Evolutionary conservation across 2,329 filamentous ascomycete genomes (phyloP), one percentile per base, ranked within the genome.

Genomic region (Penicillium fuscoglaucum): DNA sequence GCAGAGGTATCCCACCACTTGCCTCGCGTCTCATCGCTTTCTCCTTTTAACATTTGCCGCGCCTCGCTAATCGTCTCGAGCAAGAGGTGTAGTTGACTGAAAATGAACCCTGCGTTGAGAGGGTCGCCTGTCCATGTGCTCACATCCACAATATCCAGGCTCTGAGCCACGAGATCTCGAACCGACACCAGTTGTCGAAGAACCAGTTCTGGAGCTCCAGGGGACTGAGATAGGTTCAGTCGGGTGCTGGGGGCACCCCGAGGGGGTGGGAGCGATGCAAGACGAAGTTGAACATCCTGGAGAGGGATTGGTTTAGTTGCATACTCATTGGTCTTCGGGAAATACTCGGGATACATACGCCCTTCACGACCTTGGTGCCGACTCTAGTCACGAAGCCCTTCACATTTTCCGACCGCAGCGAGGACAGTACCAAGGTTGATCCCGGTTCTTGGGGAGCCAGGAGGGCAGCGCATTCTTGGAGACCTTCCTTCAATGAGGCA

Each of bases 371-470:
- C 52, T 89, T 87, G n/a, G 91, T 91, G 40, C 95, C 95, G 37
- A 96, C 86, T 54, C 95, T 86, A 1, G 93, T 98, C 60, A 98
- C 86, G 68, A 91, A 90, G 19, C 95, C 95, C 75, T 99, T 99
- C 62, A 98, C 87, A 65, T 85, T 87, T 78, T 99, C 95, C 55
- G 91, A 93, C 56, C 93, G 86, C 56, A 89, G 84, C 15, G 93
- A 96, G 61, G 90, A 95, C 65, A 99, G 83, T 31, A 95, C 93
- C 29, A 99, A 85, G 0, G 93, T 99, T 67, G 88, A 93, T 9
- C 92, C 92, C 1, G 89, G 87, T 70, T 96, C 91, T 62, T 88
- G 84, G 1, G 93, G 92, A 8, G 91, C 89, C 31, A 99, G 86
- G 26, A 98, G 84, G 19, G 89, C 87, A 66, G 92, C 91, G 77